Evolutionary conservation across 495 filamentous ascomycete genomes (phyloP).

Genomic region (Penicillium coprophilum): DNA sequence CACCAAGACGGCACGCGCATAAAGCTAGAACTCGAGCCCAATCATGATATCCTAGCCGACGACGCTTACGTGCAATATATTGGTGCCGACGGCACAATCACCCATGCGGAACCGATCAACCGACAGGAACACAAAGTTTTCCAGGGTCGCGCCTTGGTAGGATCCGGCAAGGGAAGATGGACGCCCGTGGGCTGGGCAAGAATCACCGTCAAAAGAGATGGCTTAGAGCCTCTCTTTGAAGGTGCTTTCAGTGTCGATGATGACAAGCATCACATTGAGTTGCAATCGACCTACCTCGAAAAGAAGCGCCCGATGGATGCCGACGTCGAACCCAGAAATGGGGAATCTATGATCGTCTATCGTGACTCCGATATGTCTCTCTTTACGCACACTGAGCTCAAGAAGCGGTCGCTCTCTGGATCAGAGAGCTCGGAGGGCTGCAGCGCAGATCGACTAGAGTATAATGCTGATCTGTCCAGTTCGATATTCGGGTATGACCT

Average conservation of each 20-base stretch:
- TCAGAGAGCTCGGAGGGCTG: conserved; percentile 56
- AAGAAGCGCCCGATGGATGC: conserved; percentile 76
- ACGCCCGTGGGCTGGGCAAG: conserved; percentile 82
- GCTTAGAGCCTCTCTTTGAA: conserved; percentile 77
- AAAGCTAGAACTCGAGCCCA: conserved; percentile 82
- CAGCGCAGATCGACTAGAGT: conserved; percentile 63
- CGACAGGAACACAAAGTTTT: conserved; percentile 77
- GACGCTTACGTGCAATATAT: conserved; percentile 74
- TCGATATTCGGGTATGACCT: conserved; percentile 55
- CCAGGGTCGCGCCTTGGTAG: conserved; percentile 74
- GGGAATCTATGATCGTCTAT: conserved; percentile 88
- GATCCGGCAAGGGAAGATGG: conserved; percentile 65
- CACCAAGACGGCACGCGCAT: conserved; percentile 66
- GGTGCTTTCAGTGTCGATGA: conserved; percentile 79
- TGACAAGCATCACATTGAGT: conserved; percentile 86
- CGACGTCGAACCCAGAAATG: conserved; percentile 53
- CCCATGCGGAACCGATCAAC: conserved; percentile 60
- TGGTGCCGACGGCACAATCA: conserved; percentile 63
- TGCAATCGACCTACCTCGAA: conserved; percentile 68
- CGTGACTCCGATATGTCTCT: conserved; percentile 79
- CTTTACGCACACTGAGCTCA: conserved; percentile 51
- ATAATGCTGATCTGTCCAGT: conserved; percentile 67
- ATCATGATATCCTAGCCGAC: conserved; percentile 81
- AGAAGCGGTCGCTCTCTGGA: conserved; percentile 46
- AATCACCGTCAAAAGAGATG: conserved; percentile 74